Conservation (phyloP, 352 stramenopile species). For the Pythium aquatile region DNA sequence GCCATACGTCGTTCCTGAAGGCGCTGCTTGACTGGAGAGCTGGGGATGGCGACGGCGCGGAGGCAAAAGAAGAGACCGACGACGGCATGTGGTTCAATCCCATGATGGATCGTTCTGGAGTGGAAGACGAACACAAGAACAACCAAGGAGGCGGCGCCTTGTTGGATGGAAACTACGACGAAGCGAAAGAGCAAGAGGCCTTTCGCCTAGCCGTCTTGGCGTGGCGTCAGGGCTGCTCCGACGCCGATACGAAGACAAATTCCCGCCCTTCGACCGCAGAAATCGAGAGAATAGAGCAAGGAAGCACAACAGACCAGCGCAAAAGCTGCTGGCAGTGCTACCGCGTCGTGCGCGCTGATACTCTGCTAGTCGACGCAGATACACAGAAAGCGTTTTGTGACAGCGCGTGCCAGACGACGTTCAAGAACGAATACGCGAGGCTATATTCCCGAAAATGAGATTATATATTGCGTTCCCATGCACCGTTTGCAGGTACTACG, state of each 20-base stretch:
- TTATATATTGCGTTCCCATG: neutral
- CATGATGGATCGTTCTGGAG: neutral
- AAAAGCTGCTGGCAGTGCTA: constrained; percentile 88
- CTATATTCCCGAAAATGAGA: constrained; percentile 38
- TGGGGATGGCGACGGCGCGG: constrained; percentile 30
- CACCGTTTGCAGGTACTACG: neutral
- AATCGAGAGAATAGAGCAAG: constrained; percentile 50
- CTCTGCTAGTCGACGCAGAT: constrained; percentile 40
- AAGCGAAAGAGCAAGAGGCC: constrained; percentile 63
- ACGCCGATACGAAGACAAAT: neutral
- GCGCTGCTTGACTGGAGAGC: constrained; percentile 73
- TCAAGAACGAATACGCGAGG: constrained; percentile 50
- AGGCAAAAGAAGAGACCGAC: constrained; percentile 28
- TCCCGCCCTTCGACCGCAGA: constrained; percentile 12
- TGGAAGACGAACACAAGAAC: constrained; percentile 8
- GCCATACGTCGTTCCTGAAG: constrained; percentile 79
- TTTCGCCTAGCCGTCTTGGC: constrained; percentile 61
- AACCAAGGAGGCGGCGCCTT: constrained; percentile 38
- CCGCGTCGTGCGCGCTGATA: constrained; percentile 40
- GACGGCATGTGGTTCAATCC: constrained; percentile 67
- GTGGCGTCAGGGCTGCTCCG: constrained; percentile 42
- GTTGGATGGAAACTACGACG: constrained; percentile 59
- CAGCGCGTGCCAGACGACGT: constrained; percentile 35
- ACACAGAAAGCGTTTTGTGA: constrained; percentile 61
- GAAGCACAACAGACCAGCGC: constrained; percentile 36